phyloP scores from a whole-genome alignment of 176 grass and related monocot genomes.

The Aechmea fasciata region DNA sequence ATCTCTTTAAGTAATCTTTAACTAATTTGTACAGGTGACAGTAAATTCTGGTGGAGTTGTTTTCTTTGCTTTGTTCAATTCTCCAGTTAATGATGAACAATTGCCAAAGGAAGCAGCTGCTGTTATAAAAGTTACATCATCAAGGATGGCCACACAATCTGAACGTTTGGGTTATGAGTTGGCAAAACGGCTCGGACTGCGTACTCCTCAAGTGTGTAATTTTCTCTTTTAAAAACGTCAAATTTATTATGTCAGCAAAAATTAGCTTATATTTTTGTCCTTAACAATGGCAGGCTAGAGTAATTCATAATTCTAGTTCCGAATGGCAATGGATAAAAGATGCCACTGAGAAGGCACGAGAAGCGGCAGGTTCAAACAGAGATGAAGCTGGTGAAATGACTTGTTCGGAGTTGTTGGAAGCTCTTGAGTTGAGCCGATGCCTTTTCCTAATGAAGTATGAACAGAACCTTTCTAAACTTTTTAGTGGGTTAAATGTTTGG shows the following conservation, averaged over 20 bases:
- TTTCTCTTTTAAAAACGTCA: constrained; percentile 1
- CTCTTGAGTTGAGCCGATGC: constrained; percentile 89
- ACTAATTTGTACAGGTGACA: constrained; percentile 39
- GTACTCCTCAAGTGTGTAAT: constrained; percentile 64
- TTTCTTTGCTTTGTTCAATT: constrained; percentile 81
- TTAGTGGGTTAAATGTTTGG: no score
- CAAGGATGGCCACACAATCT: constrained; percentile 88
- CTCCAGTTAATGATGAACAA: constrained; percentile 19
- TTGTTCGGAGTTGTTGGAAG: constrained; percentile 88
- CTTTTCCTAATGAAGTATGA: constrained; percentile 96
- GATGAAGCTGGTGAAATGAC: constrained; percentile 81
- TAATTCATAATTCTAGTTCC: constrained; percentile 65
- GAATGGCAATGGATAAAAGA: constrained; percentile 77
- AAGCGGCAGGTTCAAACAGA: constrained; percentile 36
- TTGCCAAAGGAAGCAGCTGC: constrained; percentile 55
- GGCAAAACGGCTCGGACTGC: constrained; percentile 70
- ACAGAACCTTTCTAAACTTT: not conserved
- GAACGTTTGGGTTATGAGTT: constrained; percentile 91
- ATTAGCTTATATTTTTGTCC: not conserved
- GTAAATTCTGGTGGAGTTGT: constrained; percentile 97
- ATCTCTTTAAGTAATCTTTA: constrained; percentile 10
- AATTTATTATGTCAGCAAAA: not conserved
- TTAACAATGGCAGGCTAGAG: constrained; percentile 50
- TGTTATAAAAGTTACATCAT: constrained; percentile 85
- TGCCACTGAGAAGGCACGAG: constrained; percentile 67